These are phyloP conservation scores for Cutaneotrichosporon mucoides DNA, from an alignment of 1,284 basidiomycete genomes.

Conservation along the genomic window DNA sequence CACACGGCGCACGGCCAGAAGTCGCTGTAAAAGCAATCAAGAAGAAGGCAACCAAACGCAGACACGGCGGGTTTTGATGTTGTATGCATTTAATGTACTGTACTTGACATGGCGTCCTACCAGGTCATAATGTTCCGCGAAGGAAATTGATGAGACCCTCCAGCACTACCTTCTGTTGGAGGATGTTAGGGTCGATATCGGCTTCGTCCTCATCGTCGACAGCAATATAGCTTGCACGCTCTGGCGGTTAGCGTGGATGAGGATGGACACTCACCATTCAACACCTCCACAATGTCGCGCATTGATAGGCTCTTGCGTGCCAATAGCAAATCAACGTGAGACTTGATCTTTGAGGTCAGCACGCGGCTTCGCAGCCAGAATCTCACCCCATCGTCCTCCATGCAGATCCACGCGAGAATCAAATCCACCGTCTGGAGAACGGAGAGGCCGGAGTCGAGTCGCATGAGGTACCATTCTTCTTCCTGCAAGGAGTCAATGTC, in stretches of 20 bases:
- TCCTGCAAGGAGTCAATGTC: constrained; percentile 62
- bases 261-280: constrained; percentile 33
- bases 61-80: constrained; percentile 38
- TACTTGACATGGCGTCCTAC: no score
- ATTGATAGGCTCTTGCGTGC: constrained; percentile 57
- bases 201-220: constrained; percentile 22
- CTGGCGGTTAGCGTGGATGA: constrained; percentile 13
- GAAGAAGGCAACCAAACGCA: constrained; percentile 33
- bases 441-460: constrained; percentile 81
- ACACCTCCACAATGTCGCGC: constrained; percentile 27
- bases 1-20: constrained; percentile 26
- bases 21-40: constrained; percentile 7
- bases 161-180: constrained; percentile 31
- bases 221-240: constrained; percentile 32
- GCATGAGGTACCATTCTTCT: constrained; percentile 73
- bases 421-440: constrained; percentile 88
- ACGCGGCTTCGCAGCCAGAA: constrained; percentile 6
- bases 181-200: constrained; percentile 12
- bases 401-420: constrained; percentile 86
- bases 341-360: constrained; percentile 48
- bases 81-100: no score
- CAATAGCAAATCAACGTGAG: constrained; percentile 70
- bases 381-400: constrained; percentile 96
- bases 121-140: no score
- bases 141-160: constrained; percentile 32